Evolutionary conservation across 2,329 filamentous ascomycete species (phyloP), one percentile per base, ranked within the genome.

Genomic region (Gliomastix tumulicola): DNA sequence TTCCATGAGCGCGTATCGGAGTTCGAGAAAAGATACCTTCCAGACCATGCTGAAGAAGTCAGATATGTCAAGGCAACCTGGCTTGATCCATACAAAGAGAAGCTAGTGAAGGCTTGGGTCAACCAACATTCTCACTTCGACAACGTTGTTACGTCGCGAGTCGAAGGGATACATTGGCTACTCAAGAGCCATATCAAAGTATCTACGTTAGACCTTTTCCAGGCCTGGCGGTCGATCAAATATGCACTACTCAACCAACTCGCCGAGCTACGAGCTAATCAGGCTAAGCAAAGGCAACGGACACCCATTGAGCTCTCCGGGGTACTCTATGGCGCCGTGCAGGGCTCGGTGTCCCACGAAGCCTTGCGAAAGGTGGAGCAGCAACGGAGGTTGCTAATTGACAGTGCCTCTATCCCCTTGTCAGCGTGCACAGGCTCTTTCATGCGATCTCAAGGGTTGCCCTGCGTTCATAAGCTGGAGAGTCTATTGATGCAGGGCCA

Each of bases 81-180:
- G 46, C 41, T 50, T 35, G 25, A 43, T 5, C 39, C 30, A 20
- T 45, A 44, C 19, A 50, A 51, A 19, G 40, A 51, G 31, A 48
- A 40, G 39, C 32, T 51, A 21, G 41, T 47, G 2, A 45, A 44
- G 27, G 43, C 37, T n/a, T 49, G 36, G 42, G 44, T 51, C 31
- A 34, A 49, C 37, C 12, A 39, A 21, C 22, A 45, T 16, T 15
- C 18, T 19, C 40, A 46, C 32, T 49, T 49, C 33, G 35, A 38
- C 21, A 44, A 49, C 12, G 25, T 41, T 17, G 35, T 38, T 36
- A 46, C 42, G 16, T 46, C 6, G 12, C 12, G 23, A 3, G 39
- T 38, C 30, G 37, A 47, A 35, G 42, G 44, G 13, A 44, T 45
- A 17, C 22, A 48, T 39, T 13, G 21, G 2, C 21, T 49, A 15